Evolutionary conservation across 129 eudicot genomes (phyloP), one percentile per base, ranked within the genome.

Genomic region (Kitagawia praeruptora): DNA sequence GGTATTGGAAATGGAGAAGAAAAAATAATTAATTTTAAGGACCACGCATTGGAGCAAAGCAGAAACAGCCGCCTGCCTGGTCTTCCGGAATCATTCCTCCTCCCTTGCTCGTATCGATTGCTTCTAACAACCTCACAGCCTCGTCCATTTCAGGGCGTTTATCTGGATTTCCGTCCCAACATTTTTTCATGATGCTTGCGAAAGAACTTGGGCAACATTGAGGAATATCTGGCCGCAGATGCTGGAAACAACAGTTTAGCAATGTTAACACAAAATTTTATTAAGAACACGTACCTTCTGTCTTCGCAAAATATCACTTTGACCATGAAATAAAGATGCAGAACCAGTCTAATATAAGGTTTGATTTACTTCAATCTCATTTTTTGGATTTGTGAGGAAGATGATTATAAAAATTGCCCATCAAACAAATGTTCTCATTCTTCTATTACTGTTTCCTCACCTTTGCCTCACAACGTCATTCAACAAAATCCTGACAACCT

Each of bases 11-110:
- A 70, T 31, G 19, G 31, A 63, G 25, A 45, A 81, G 49, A 44
- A 34, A 31, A 21, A 10, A 74, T 51, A 34, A 66, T 45, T 15
- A 34, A 23, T 21, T 51, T 82, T 79, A 91, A 6, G 97, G 98
- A 42, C 97, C 97, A 37, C 95, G 90, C 12, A 66, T 67, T 4
- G 91, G 95, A 44, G 90, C 90, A 79, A 93, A 89, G 91, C 97
- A 93, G 81, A 93, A 93, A 81, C 98, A 93, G 9, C 97, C 85
- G 12, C 75, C 76, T 19, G 90, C 88, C 80, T 94, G 92, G 77
- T 86, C 98, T 81, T 94, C 97, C 1, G 98, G 97, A 51, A 94
- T 85, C 98, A 94, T 94, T 67, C 97, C 98, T 64, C 98, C 97
- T 4, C 97, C 96, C 83, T 90, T 94, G 85, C 88, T 89, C 4